Conservation (phyloP, 164 flowering plant species). For the Macadamia integrifolia region DNA sequence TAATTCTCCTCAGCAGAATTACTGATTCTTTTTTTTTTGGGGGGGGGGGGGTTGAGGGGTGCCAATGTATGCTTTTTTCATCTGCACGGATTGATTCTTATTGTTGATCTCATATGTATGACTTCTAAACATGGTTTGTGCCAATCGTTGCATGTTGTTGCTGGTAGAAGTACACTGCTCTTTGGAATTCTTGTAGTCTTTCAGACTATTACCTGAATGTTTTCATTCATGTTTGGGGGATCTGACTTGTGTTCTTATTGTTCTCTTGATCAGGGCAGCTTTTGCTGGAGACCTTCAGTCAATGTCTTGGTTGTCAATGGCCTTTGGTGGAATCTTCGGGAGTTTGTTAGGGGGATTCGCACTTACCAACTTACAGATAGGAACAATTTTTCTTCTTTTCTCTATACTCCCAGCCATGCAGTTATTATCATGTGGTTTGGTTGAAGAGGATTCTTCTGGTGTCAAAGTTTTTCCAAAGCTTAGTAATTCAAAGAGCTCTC, state of each 20-base stretch:
- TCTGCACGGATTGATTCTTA: no score
- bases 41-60: background rate
- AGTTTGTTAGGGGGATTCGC: slow-evolving; percentile 89
- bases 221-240: background rate
- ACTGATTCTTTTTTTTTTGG: background rate
- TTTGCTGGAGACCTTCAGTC: slow-evolving; percentile 97
- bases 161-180: background rate
- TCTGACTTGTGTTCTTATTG: slow-evolving; percentile 5
- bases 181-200: background rate
- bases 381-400: slow-evolving; percentile 68
- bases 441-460: slow-evolving; percentile 44
- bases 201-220: background rate
- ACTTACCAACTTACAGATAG: slow-evolving; percentile 47
- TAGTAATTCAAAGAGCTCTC: slow-evolving; percentile 21
- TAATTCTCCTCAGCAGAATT: background rate
- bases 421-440: slow-evolving; percentile 74
- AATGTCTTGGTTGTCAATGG: slow-evolving; percentile 87
- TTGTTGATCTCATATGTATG: background rate
- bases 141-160: background rate
- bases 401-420: slow-evolving; percentile 64
- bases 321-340: slow-evolving; percentile 88
- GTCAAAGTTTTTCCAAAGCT: slow-evolving; percentile 24
- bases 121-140: background rate
- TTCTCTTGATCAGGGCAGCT: slow-evolving; percentile 46
- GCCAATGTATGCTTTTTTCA: no score